Base-by-base conservation (phyloP, 2,329 filamentous ascomycete genomes). In the Helminthosporium solani region DNA sequence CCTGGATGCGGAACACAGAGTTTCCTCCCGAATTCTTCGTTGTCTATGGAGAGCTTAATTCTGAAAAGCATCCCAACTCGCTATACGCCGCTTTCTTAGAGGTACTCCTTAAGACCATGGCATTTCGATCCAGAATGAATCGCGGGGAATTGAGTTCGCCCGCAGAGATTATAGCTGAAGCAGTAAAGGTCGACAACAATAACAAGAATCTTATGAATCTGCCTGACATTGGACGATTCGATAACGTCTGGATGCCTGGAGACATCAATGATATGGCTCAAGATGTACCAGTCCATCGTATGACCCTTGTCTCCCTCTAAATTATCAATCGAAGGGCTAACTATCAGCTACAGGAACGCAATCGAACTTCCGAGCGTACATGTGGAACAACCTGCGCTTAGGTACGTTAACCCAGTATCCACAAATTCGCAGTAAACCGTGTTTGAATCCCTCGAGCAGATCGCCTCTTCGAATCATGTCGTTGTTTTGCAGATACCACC, bases 1-100 rank as follows among this genome's bases (percentile, higher is more conserved):
- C 50, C 33, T 64, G 58, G 58, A 54, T 63, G 8, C 56, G 60
- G 18, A 50, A 58, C n/a, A 37, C 53, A 36, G 42, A 51, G 1
- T 33, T 64, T 15, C 56, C 63, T 6, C 33, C 39, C 3, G 49
- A 52, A 4, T 61, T 61, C 18, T 16, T 42, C 7, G 36, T 45
- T 15, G 34, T 60, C 15, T 53, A 55, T 20, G 44, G 44, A n/a
- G 43, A 53, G 7, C 39, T 56, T 8, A 46, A 41, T 15, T 44
- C 44, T 7, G 47, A 30, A 19, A 46, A 34, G 12, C 48, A 49
- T 23, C 40, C 43, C 2, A 19, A 46, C 9, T 52, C 50, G 0
- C 43, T 54, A 1, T 47, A 58, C 23, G 51, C 50, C 12, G 35
- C 31, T 16, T 30, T 31, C 15, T 7, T 40, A 12, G 25, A 40